Percentiles rank a stretch among this genome's conserved stretches.
phyloP scores from a whole-genome alignment of 2,329 filamentous ascomycete species.

The Cladobotryum protrusum region DNA sequence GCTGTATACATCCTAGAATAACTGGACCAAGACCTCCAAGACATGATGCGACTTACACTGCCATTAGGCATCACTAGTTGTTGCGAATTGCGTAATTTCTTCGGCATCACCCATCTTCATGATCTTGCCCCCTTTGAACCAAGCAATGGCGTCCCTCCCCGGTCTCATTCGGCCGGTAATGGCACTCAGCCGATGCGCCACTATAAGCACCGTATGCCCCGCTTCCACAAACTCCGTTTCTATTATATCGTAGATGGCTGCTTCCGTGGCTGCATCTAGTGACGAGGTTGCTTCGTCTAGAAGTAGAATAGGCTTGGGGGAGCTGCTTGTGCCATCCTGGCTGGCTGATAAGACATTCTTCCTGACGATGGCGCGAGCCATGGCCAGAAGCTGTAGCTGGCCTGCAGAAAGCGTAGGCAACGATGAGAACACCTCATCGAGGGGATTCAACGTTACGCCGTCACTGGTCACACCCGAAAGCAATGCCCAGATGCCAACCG shows the following conservation, averaged over 20 bases:
- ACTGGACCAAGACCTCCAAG: too few species aligned
- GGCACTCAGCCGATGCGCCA: constrained; percentile 28
- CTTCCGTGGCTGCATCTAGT: constrained; percentile 28
- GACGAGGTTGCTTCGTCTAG: constrained; percentile 28
- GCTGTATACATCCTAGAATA: too few species aligned
- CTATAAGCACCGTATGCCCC: constrained; percentile 30
- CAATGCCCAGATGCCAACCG: constrained; percentile 9
- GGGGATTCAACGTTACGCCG: background rate
- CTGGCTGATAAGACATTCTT: constrained; percentile 8
- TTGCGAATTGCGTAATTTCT: background rate
- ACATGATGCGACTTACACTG: too few species aligned
- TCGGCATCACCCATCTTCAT: constrained; percentile 5
- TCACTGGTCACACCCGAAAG: background rate
- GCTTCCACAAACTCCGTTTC: constrained; percentile 18
- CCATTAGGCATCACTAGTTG: too few species aligned
- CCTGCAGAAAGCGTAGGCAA: constrained; percentile 23
- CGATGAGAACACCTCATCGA: constrained; percentile 20
- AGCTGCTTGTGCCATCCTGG: background rate
- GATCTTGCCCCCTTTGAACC: constrained; percentile 5
- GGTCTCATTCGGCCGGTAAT: constrained; percentile 17
- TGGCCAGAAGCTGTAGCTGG: constrained; percentile 27
- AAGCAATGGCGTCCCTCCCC: constrained; percentile 1
- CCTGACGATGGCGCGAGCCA: constrained; percentile 26
- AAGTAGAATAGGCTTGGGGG: constrained; percentile 24
- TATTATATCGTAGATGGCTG: constrained; percentile 25